Evolutionary conservation across 208 protist genomes (phyloP), one percentile per base, ranked within the genome.

Genomic region (Crithidia fasciculata): DNA sequence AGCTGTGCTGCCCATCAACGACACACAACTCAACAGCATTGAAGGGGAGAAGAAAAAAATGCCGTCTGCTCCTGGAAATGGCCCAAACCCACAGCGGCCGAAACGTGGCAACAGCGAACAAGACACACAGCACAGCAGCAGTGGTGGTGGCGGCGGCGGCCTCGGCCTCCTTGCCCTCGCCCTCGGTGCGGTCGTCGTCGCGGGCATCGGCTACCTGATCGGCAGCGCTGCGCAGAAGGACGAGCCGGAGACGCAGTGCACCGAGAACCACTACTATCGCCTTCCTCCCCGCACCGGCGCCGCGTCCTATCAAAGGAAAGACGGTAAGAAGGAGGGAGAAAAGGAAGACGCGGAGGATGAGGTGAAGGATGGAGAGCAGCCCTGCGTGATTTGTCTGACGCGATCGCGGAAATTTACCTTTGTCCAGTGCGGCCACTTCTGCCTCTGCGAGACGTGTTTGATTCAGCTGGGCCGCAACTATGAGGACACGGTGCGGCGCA

Each of bases 371-470:
- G 49, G 62, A 28, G 28, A 28, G 18, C 62, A 45, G 43, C 44
- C 40, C 28, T 82, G 77, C 36, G 77, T 82, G 2, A 37, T 15
- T 36, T 82, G 77, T 37, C 67, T 43, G 12, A 50, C 40, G 16
- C 58, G 19, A 4, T 52, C 47, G 43, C 66, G 49, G 45, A 41
- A 53, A 28, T 75, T 78, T 10, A 71, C 75, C 49, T 83, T 83
- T 55, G 55, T 68, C 28, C 19, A 19, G 39, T 83, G 78, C 63
- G 18, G 68, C 5, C 78, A 83, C 57, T 59, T 78, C 6, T 83
- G 78, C 40, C 18, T 75, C 39, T 83, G 78, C 54, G 78, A 83
- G 43, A 16, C 60, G 36, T 83, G 78, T 16, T 39, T 82, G 47
- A 54, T 78, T 2, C 36, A 53, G n/a, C 18, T 54, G 5, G 69